Percentiles rank a stretch among this genome's conserved stretches.
Evolutionary conservation across 192 early-diverging fungal genomes (phyloP).

Genomic region (Coemansia sp.): DNA sequence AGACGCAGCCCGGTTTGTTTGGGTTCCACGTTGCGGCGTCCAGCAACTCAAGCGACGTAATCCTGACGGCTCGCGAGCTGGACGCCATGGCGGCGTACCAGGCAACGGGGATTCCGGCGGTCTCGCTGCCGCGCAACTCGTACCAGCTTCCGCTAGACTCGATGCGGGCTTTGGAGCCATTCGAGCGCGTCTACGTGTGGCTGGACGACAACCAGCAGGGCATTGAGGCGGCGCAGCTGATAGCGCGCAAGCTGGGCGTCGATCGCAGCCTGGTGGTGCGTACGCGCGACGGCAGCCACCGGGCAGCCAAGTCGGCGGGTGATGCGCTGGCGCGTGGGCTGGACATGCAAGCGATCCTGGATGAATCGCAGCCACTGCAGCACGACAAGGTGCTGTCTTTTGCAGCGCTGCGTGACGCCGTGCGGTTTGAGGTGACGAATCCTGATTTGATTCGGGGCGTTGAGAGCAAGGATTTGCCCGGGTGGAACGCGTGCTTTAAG

Average conservation of each 20-base stretch:
- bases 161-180: slow-evolving; percentile 61
- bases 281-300: slow-evolving; percentile 34
- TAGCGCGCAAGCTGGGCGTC: slow-evolving; percentile 64
- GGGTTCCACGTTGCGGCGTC: slow-evolving; percentile 58
- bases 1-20: slow-evolving; percentile 57
- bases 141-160: slow-evolving; percentile 60
- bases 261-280: slow-evolving; percentile 59
- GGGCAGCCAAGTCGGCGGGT: slow-evolving; percentile 57
- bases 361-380: slow-evolving; percentile 48
- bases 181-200: slow-evolving; percentile 66
- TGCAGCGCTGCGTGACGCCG: slow-evolving; percentile 58
- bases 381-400: slow-evolving; percentile 70
- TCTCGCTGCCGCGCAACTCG: slow-evolving; percentile 55
- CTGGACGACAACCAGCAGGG: slow-evolving; percentile 67
- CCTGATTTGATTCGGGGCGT: slow-evolving; percentile 66
- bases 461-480: slow-evolving; percentile 59
- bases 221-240: slow-evolving; percentile 55
- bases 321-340: slow-evolving; percentile 50
- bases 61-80: slow-evolving; percentile 61
- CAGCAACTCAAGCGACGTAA: slow-evolving; percentile 44
- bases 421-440: slow-evolving; percentile 61
- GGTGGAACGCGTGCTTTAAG: slow-evolving; percentile 61
- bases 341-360: slow-evolving; percentile 46
- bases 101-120: slow-evolving; percentile 58
- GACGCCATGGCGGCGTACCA: slow-evolving; percentile 68